Evolutionary conservation across 495 filamentous ascomycete species (phyloP), one percentile per base, ranked within the genome.

Genomic region (Tuber aestivum): DNA sequence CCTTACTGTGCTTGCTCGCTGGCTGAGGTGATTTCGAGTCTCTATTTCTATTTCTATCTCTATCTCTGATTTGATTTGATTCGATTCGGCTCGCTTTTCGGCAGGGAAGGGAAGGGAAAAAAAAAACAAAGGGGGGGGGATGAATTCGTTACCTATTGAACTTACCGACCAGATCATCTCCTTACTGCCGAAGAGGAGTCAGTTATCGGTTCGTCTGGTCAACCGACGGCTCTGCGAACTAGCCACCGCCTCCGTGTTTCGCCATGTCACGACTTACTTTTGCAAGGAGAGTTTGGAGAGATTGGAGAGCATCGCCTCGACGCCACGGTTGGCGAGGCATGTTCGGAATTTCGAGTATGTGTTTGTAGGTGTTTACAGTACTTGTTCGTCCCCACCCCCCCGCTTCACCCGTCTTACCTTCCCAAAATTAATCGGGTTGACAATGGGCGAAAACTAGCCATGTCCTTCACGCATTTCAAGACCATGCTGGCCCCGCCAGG

Each of bases 81-180:
- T 32, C 12, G 48, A 56, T 65, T 32, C 12, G 48, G 27, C 23
- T 56, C 50, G n/a, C 0, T 61, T 61, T 61, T 16, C n/a, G n/a
- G 56, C 12, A 12, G 32, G 14, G 27, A 65, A 18, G 27, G 27
- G 23, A n/a, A 32, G 18, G 32, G 18, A 18, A 65, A 35, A 65
- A 65, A 16, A 7, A 32, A 65, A 32, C 12, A 32, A 12, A 32
- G 5, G 23, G 21, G 48, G 23, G 48, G 21, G 23, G 69, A 78
- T 78, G 74, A 32, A 40, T 40, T 56, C 56, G 20, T 74, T 78
- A 50, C 76, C 76, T 9, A 70, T 78, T 35, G 76, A 78, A 69
- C 76, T 78, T 48, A 50, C 75, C 42, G 76, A 78, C 41, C 41
- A 72, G 8, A 78, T 78, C 41, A 40, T 78, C 42, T 78, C 70